Conservation (phyloP, 345 rosid species). For the Kernera saxatilis region DNA sequence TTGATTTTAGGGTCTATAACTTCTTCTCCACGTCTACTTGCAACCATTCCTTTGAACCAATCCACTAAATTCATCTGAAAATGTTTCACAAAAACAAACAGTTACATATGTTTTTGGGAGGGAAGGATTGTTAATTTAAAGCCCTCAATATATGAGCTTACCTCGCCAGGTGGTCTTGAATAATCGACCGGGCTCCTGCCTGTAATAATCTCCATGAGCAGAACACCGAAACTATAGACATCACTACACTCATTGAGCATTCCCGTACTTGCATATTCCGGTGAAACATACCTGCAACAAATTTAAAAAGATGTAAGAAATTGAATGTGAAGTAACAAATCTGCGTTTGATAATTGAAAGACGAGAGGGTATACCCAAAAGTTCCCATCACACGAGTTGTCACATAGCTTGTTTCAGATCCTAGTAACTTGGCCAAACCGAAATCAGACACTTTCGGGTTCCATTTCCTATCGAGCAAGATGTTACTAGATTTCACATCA, state of each 20-base stretch:
- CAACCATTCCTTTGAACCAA: conserved; percentile 97
- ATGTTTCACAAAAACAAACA: not conserved
- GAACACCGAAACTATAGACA: conserved; percentile 87
- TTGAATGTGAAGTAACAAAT: not conserved
- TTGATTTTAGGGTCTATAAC: conserved; percentile 71
- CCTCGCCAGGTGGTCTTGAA: conserved; percentile 90
- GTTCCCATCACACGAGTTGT: conserved; percentile 99
- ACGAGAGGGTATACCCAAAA: conserved; percentile 45
- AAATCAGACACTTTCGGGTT: conserved; percentile 85
- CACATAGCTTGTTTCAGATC: conserved; percentile 80
- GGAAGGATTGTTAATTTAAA: not conserved
- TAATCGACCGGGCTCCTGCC: conserved; percentile 90
- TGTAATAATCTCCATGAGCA: conserved; percentile 92
- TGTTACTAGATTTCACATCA: conserved; percentile 90
- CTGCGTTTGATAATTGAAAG: not conserved
- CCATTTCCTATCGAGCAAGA: conserved; percentile 80
- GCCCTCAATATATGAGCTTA: conserved; percentile 10
- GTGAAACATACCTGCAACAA: conserved; percentile 73
- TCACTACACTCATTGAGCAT: conserved; percentile 97
- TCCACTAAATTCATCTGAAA: conserved; percentile 87
- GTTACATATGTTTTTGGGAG: not conserved
- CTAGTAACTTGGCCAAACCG: conserved; percentile 86
- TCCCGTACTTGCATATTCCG: conserved; percentile 93
- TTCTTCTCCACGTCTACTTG: conserved; percentile 80
- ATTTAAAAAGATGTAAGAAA: not conserved